These are phyloP conservation scores for Pseudozyma sp. DNA, from an alignment of 1,284 basidiomycete species.

Conservation along the genomic window DNA sequence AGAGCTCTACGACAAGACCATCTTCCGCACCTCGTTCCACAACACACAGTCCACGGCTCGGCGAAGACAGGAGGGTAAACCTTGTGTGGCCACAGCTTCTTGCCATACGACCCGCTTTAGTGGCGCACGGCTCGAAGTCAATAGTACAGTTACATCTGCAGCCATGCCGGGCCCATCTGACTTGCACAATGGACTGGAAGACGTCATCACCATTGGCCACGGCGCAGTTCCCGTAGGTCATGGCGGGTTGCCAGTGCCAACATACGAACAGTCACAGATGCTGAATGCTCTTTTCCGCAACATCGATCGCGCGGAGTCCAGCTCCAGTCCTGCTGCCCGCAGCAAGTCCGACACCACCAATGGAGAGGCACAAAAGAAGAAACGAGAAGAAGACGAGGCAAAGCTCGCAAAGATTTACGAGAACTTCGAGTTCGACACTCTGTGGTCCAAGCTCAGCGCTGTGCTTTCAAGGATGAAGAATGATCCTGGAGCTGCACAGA, in stretches of 20 bases:
- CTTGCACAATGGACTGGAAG: conserved; percentile 6
- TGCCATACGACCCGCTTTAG: not conserved
- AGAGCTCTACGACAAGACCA: no score
- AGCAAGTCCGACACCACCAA: conserved; percentile 18
- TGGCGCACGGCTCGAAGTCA: no score
- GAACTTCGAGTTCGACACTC: conserved; percentile 59
- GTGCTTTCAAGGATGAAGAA: conserved; percentile 61
- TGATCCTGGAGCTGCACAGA: conserved; percentile 64
- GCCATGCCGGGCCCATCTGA: conserved; percentile 27
- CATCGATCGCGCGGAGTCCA: conserved; percentile 1
- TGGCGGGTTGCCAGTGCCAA: conserved; percentile 1
- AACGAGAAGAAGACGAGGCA: conserved; percentile 73
- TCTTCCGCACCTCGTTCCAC: no score
- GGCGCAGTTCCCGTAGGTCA: conserved; percentile 10
- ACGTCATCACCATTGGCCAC: conserved; percentile 18
- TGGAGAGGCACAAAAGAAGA: conserved; percentile 36
- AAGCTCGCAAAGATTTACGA: conserved; percentile 66
- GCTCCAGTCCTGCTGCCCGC: conserved; percentile 9
- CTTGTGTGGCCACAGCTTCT: no score
- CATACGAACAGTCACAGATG: not conserved
- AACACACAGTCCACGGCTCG: no score
- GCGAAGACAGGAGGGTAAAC: no score
- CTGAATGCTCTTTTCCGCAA: conserved; percentile 14
- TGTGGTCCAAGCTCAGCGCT: conserved; percentile 65
- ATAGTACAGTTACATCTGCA: not conserved